Evolutionary conservation across 495 filamentous ascomycete species (phyloP), one percentile per base, ranked within the genome.

Genomic region (Penicillium soppii): DNA sequence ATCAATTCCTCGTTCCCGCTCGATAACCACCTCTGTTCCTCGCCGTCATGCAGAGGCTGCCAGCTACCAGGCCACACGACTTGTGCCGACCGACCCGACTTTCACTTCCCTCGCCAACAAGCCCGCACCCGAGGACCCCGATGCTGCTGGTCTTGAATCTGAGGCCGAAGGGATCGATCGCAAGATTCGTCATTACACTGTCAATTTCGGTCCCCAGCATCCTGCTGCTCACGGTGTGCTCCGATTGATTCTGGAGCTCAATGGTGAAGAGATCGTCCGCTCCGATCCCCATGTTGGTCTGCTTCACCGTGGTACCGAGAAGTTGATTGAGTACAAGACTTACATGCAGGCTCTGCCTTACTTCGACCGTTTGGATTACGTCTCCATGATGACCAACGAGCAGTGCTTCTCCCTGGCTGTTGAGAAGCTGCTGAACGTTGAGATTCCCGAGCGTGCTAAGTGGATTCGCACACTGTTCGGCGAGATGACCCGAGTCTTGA

Each of bases 381-480:
- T 97, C 49, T 96, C 91, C 68, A 99, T 99, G 95, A 98, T 97
- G 94, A 97, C 94, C 55, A 97, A 97, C 72, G 95, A 99, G 79
- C 95, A 99, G 74, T 97, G 92, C 62, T 99, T 87, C 69, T 82
- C 90, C 10, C 77, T 99, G 46, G 95, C 89, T 29, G 92, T 97
- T 45, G 95, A 99, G 80, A 99, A 97, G 83, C 80, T 99, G 43
- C 73, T 99, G 62, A 99, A 99, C 74, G 80, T 99, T 59, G 95
- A 99, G 65, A 89, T 99, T 59, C 95, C 95, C 22, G 87, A 91
- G 40, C 80, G 95, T 53, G 95, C 95, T 49, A 99, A 99, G 73
- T 99, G 82, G 78, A 99, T 99, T 66, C 84, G 95, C 40, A 97
- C 92, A 21, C 12, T 99, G 75, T 99, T 99, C 68, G 95, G 84